Evolutionary conservation across 495 filamentous ascomycete species (phyloP), one percentile per base, ranked within the genome.

Genomic region (Trypethelium eluteriae): DNA sequence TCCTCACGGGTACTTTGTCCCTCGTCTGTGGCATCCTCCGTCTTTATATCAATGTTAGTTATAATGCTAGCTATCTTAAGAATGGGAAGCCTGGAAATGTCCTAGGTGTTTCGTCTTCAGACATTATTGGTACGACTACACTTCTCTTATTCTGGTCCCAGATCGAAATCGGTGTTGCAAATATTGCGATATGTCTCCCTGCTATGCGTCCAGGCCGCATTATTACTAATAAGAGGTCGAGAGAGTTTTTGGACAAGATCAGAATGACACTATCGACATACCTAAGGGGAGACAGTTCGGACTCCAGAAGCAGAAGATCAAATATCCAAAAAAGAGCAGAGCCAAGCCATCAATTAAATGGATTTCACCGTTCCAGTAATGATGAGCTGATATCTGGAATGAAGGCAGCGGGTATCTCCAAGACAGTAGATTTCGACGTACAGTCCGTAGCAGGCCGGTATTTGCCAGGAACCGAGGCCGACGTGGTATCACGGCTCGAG

Each of bases 21-120:
- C 18, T 59, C 53, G 36, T 59, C 53, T 59, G 53, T 36, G 53
- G 53, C 18, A 59, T 59, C 32, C 36, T 59, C 32, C 53, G 53
- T 59, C 53, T 59, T 10, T 59, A 59, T 14, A 59, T 59, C 53
- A 59, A 59, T 14, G 32, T 59, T 9, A 14, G 36, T 39, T 59
- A 59, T 32, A 59, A 59, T 4, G 14, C 10, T 14, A 35, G 10
- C 53, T 5, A 9, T 18, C 7, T 59, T 0, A 32, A 35, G 6
- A 6, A 59, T 3, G 32, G 14, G 25, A 59, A 59, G 32, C 25
- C 36, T 9, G 53, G 36, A 59, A 35, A 59, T 14, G 53, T 59
- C 4, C 32, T 59, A 32, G 53, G 53, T 7, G 32, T 36, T 59
- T 59, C 53, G 0, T 59, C 53, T 18, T 36, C 36, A 32, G 53